Evolutionary conservation across 805 yeast species (phyloP), one percentile per base, ranked within the genome.

Genomic region (Kregervanrija delftensis): DNA sequence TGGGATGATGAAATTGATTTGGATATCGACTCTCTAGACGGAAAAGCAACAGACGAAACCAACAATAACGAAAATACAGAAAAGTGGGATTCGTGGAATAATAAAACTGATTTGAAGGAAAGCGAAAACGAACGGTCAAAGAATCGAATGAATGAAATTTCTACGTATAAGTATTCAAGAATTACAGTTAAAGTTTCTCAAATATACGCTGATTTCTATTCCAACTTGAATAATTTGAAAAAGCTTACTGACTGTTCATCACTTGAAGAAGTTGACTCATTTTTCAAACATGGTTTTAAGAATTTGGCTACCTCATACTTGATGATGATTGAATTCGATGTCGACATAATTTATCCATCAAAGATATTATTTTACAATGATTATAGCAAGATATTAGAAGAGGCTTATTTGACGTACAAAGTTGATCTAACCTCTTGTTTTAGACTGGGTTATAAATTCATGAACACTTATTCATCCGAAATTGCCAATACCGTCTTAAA

Each of bases 321-420:
- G 39, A 58, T 62, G 57, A 52, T 61, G 35, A 41, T 61, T 8
- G 49, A 52, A 30, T 39, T 49, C 3, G 43, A 53, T 28, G 35
- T 49, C 0, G 8, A 39, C 8, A 44, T 46, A 3, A 49, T 44
- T 16, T 62, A 64, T 43, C 50, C 58, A 2, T 52, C 45, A n/a
- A 47, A 46, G 14, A 44, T 63, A 3, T 42, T 64, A 12, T 63
- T 65, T 28, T 59, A 58, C 49, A 63, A 65, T 43, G 69, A 65
- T 43, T 64, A 46, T 42, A 51, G 52, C 15, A 50, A 47, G 16
- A 37, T 63, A 3, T 39, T 63, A 8, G 62, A 60, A 11, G 52
- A 49, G 17, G 44, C 54, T 8, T 39, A 52, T 14, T 15, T 38
- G 1, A 42, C 22, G 12, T 59, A 53, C 37, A 32, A 44, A 1